Percentiles rank a stretch among this genome's conserved stretches.
These are phyloP conservation scores for Tricholomella constricta DNA, from an alignment of 768 basidiomycete genomes.

Conservation along the genomic window DNA sequence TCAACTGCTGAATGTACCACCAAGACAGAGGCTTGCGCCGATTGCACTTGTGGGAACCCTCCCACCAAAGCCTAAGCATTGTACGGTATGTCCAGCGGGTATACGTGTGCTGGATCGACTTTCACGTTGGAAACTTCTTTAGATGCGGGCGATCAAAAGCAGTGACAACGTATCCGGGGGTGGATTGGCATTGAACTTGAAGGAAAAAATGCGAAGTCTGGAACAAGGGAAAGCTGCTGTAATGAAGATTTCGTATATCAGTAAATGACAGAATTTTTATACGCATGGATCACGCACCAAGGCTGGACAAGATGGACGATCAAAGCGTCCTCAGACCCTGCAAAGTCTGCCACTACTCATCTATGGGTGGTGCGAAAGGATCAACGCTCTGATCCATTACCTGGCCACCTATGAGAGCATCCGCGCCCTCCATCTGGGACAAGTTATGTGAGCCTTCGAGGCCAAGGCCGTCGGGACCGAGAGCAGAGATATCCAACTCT, in stretches of 20 bases:
- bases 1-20: conserved; percentile 19
- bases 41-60: conserved; percentile 37
- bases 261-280: background rate
- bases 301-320: background rate
- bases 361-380: conserved; percentile 49
- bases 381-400: conserved; percentile 62
- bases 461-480: conserved; percentile 66
- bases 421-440: conserved; percentile 53
- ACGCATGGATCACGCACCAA: background rate
- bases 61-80: conserved; percentile 30
- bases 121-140: too few species aligned
- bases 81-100: background rate
- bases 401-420: conserved; percentile 58
- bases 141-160: too few species aligned
- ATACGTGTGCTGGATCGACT: too few species aligned
- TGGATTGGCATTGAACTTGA: too few species aligned
- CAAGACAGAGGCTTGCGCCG: conserved; percentile 25
- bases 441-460: conserved; percentile 57
- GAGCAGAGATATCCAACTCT: conserved; percentile 61
- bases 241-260: background rate
- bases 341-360: conserved; percentile 1
- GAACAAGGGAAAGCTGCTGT: too few species aligned
- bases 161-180: too few species aligned
- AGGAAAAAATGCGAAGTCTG: too few species aligned
- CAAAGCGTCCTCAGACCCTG: background rate